phyloP scores from a whole-genome alignment of 768 basidiomycete species.

The Chiua virens region DNA sequence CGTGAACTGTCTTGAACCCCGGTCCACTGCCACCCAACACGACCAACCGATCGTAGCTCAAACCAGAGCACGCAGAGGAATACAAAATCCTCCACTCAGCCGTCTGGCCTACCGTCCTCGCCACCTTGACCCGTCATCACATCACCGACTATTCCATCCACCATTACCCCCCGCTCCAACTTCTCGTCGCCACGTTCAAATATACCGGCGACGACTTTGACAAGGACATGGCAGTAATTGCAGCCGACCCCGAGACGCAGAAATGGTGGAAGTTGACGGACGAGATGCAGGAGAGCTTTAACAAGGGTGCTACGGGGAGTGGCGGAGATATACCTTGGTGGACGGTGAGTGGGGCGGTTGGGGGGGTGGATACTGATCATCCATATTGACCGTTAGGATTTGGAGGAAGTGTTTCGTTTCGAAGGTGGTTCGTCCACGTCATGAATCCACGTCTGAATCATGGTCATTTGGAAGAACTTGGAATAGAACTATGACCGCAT shows the following conservation, averaged over 20 bases:
- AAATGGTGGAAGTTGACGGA: conserved; percentile 80
- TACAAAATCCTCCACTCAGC: conserved; percentile 59
- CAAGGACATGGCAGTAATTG: conserved; percentile 63
- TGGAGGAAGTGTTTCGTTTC: conserved; percentile 72
- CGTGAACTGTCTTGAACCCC: too few relatives aligned
- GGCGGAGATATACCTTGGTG: conserved; percentile 71
- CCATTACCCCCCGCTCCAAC: conserved; percentile 56
- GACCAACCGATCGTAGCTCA: conserved; percentile 41
- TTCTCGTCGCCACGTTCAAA: conserved; percentile 80
- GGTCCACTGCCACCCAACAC: too few relatives aligned
- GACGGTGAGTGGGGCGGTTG: conserved; percentile 40
- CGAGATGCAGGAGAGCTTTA: conserved; percentile 74
- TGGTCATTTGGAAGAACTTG: too few relatives aligned
- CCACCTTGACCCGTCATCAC: conserved; percentile 58
- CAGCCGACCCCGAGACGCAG: conserved; percentile 66
- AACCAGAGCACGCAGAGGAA: conserved; percentile 48
- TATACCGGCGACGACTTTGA: conserved; percentile 68
- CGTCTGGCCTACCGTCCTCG: conserved; percentile 72
- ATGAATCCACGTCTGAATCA: too few relatives aligned
- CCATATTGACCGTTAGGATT: conserved; percentile 35
- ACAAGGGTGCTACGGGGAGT: conserved; percentile 68
- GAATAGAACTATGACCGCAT: too few relatives aligned
- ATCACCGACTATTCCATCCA: conserved; percentile 78
- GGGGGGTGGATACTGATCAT: background rate
- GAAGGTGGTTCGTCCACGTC: conserved; percentile 38